Evolutionary conservation across 202 grass and related monocot species (phyloP), one percentile per base, ranked within the genome.

Genomic region (Elaeis oleifera): DNA sequence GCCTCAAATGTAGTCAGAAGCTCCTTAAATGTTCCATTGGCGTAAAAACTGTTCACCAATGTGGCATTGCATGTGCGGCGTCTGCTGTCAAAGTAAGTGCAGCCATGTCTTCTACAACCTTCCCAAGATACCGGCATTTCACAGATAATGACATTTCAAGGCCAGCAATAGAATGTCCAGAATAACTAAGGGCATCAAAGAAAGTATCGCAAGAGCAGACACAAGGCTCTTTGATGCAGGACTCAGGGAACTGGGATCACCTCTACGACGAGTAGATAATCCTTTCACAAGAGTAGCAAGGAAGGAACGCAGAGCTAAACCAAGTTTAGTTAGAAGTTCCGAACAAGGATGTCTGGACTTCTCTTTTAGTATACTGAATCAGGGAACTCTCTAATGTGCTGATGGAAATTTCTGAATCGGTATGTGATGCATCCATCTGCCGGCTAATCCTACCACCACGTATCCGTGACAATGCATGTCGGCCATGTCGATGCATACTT

Each of bases 1-100:
- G 88, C 88, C 76, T 84, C 80, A 67, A 81, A 92, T 66, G 88
- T 92, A 48, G 88, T 92, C 29, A 92, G 68, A 70, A 92, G 67
- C 61, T 92, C 83, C 80, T 92, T 92, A 44, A 87, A 84, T 74
- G 88, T 92, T 69, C 88, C 88, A 67, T 83, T 87, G 51, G 81
- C 83, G 59, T 92, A 92, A 44, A 92, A 87, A 29, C 88, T 78
- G 75, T 87, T 92, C 58, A 87, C 71, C 16, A 86, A 23, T 59
- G 88, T 63, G 63, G 83, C 73, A 72, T 78, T 87, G 51, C 88
- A 92, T 26, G 64, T 79, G 23, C 80, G 88, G 13, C 83, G 88
- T 20, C 80, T 73, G 21, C 57, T 83, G 49, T 92, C 88, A 26
- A 92, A 1, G 50, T 92, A 64, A 92, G 64, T 51, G 78, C 68